Percentiles rank a stretch among this genome's conserved stretches.
Evolutionary conservation across 2,329 filamentous ascomycete species (phyloP).

Genomic region (Colletotrichum higginsianum): DNA sequence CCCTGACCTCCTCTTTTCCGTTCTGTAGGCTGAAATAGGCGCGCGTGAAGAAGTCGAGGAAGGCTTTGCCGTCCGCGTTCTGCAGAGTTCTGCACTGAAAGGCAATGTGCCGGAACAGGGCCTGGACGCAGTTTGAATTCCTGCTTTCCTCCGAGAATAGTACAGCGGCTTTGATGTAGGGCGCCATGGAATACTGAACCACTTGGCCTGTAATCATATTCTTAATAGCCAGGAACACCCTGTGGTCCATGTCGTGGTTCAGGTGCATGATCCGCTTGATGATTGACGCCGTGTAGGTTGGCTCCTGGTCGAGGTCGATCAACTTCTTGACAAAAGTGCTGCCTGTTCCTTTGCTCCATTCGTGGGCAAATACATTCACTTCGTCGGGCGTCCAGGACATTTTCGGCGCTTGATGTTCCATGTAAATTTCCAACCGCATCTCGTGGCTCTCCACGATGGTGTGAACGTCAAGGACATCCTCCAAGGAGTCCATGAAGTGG

Average conservation of each 20-base stretch:
- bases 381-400: slow-evolving; percentile 65
- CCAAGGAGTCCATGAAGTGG: slow-evolving; percentile 60
- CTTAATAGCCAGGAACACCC: slow-evolving; percentile 68
- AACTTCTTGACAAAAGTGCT: slow-evolving; percentile 78
- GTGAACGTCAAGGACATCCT: slow-evolving; percentile 53
- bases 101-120: slow-evolving; percentile 60
- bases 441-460: slow-evolving; percentile 56
- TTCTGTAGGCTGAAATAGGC: slow-evolving; percentile 49
- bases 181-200: slow-evolving; percentile 61
- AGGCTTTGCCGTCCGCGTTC: slow-evolving; percentile 63
- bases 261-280: slow-evolving; percentile 70
- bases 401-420: slow-evolving; percentile 48
- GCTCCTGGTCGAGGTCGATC: slow-evolving; percentile 73
- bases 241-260: slow-evolving; percentile 64
- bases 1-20: slow-evolving; percentile 45
- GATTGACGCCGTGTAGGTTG: slow-evolving; percentile 67
- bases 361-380: slow-evolving; percentile 60
- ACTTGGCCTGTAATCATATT: slow-evolving; percentile 68
- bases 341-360: slow-evolving; percentile 54
- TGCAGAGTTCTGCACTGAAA: slow-evolving; percentile 61
- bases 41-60: slow-evolving; percentile 60
- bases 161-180: slow-evolving; percentile 71
- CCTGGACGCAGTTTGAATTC: slow-evolving; percentile 51
- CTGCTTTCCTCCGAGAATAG: slow-evolving; percentile 65
- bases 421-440: slow-evolving; percentile 55